Percentiles rank a stretch among this genome's conserved stretches.
These are phyloP conservation scores for Gastroboletus turbinatus DNA, from an alignment of 1,284 basidiomycete genomes.

Conservation along the genomic window DNA sequence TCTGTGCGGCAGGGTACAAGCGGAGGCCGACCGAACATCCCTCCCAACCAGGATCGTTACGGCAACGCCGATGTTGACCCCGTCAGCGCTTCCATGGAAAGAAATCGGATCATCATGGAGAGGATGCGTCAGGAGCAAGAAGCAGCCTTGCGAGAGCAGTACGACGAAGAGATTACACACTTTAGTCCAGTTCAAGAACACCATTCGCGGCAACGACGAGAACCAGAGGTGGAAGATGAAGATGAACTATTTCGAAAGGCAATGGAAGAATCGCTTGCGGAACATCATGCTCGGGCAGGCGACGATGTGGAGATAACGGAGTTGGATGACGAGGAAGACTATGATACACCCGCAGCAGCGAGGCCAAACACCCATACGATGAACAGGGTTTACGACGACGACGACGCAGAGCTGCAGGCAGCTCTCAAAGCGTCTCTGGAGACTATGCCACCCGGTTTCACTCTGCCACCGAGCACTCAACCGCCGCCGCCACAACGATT, in stretches of 20 bases:
- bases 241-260: slow-evolving; percentile 61
- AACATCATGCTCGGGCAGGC: slow-evolving; percentile 23
- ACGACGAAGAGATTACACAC: slow-evolving; percentile 43
- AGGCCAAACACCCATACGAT: slow-evolving; percentile 5
- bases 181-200: slow-evolving; percentile 20
- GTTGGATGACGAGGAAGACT: slow-evolving; percentile 35
- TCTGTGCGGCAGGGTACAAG: slow-evolving; percentile 3
- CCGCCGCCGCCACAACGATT: slow-evolving; percentile 20
- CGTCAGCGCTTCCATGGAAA: slow-evolving; percentile 64
- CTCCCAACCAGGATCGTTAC: slow-evolving; percentile 30
- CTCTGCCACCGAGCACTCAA: slow-evolving; percentile 38
- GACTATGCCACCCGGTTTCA: slow-evolving; percentile 56
- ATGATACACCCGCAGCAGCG: not conserved
- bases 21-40: slow-evolving; percentile 6
- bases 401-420: slow-evolving; percentile 83
- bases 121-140: slow-evolving; percentile 70
- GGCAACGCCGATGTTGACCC: slow-evolving; percentile 49
- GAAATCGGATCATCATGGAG: slow-evolving; percentile 61
- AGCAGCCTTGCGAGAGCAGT: slow-evolving; percentile 60
- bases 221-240: slow-evolving; percentile 47
- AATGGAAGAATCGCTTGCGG: slow-evolving; percentile 58
- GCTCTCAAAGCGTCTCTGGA: slow-evolving; percentile 83
- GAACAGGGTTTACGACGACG: slow-evolving; percentile 73
- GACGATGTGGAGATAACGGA: slow-evolving; percentile 16
- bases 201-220: slow-evolving; percentile 9